Evolutionary conservation across 257 asterid genomes (phyloP).

Genomic region (Solanum sitiens): DNA sequence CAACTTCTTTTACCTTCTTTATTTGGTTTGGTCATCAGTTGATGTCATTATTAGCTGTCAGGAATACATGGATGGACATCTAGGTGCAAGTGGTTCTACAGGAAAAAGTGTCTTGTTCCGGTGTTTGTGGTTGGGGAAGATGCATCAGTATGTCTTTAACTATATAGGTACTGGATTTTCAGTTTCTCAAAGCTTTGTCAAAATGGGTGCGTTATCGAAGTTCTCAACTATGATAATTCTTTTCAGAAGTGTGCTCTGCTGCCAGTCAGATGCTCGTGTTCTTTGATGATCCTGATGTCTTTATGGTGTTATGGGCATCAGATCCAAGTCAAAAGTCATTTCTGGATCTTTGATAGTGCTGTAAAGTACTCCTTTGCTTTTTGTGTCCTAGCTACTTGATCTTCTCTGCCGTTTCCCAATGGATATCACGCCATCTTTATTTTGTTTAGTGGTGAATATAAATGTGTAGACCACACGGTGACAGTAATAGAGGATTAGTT

Average conservation of each 20-base stretch:
- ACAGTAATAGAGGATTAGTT: neutral
- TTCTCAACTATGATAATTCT: neutral
- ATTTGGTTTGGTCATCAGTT: neutral
- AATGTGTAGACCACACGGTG: neutral
- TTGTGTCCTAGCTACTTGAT: neutral
- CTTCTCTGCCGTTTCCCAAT: neutral
- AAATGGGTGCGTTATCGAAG: neutral
- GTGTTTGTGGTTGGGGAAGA: neutral
- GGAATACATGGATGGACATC: neutral
- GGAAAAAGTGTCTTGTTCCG: neutral
- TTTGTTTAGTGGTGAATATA: neutral
- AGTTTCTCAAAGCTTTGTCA: neutral
- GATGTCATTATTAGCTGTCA: neutral
- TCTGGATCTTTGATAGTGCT: neutral
- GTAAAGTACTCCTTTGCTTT: neutral
- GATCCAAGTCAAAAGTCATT: neutral
- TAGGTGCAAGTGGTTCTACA: neutral
- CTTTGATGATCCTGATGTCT: neutral
- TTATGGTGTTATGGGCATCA: neutral
- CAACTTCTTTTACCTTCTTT: neutral
- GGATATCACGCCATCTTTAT: neutral
- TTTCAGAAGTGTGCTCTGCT: neutral
- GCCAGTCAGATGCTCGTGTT: neutral
- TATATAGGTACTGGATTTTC: neutral
- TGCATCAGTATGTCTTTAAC: neutral